Evolutionary conservation across 139 green algal genomes (phyloP), one percentile per base, ranked within the genome.

Genomic region (Spirogloea muscicola): DNA sequence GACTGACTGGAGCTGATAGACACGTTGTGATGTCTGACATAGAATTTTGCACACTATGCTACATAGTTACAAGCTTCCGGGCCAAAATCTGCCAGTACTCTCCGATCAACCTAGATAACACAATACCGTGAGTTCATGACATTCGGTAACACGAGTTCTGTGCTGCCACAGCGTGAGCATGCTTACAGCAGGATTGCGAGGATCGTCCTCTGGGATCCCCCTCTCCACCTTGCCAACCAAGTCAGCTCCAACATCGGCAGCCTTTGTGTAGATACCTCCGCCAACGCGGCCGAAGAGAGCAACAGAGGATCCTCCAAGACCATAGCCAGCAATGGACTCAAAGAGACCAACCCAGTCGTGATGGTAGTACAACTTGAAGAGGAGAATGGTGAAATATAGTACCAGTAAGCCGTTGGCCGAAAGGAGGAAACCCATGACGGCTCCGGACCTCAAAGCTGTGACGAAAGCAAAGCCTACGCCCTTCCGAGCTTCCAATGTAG

Each of bases 211-310:
- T 3, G 95, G 76, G 37, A 83, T 83, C 49, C 57, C 42, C 34
- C 46, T 42, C 68, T 83, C 76, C 3, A 98, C 76, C 88, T 98
- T 98, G 77, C 94, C 94, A 34, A 98, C 94, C 42, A 98, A 89
- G 74, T 98, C 94, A 58, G 94, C 94, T 44, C 94, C 94, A 16
- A 98, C 94, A 62, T 98, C 94, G 61, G 94, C 94, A 44, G 94
- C 94, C 88, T 98, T 97, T 74, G 93, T 97, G 90, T 96, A 97
- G 82, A 97, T 97, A 71, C 93, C 94, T 63, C 94, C 94, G 51
- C 88, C 94, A 9, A 98, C 55, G 65, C 93, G 91, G n/a, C 93
- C 91, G 64, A 98, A 98, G 65, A 98, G 88, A 2, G 93, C 93
- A 68, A 98, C 96, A 63, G 37, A 86, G 9, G 93, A 97, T 46